These are phyloP conservation scores for Drechslerella dactyloides DNA, from an alignment of 2,329 filamentous ascomycete genomes.

Conservation along the genomic window DNA sequence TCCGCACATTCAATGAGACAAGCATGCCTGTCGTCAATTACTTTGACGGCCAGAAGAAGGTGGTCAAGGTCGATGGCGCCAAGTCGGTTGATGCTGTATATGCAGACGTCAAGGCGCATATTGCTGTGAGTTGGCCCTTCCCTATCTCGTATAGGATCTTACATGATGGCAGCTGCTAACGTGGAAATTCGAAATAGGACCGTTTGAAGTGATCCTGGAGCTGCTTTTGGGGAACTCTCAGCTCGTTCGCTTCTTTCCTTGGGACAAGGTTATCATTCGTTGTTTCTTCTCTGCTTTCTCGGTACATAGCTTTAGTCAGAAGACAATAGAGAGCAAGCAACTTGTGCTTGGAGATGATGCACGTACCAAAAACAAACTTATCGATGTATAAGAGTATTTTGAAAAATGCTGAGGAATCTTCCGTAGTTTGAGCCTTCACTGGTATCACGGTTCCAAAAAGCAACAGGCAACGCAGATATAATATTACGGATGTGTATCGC, in stretches of 20 bases:
- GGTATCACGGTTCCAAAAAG: too few relatives aligned
- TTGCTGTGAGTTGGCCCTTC: slow-evolving; percentile 27
- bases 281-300: too few relatives aligned
- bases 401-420: too few relatives aligned
- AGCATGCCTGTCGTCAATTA: slow-evolving; percentile 96
- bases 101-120: slow-evolving; percentile 33
- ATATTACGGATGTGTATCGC: too few relatives aligned
- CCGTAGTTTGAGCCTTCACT: too few relatives aligned
- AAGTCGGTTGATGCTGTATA: slow-evolving; percentile 42
- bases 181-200: slow-evolving; percentile 8
- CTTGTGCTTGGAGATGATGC: too few relatives aligned
- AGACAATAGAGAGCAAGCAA: too few relatives aligned
- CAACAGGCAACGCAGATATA: too few relatives aligned
- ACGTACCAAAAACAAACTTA: too few relatives aligned
- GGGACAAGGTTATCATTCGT: not conserved
- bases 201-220: slow-evolving; percentile 30
- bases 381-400: too few relatives aligned
- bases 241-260: too few relatives aligned
- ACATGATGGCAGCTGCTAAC: slow-evolving; percentile 16
- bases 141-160: not conserved
- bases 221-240: slow-evolving; percentile 2
- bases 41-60: slow-evolving; percentile 76
- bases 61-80: slow-evolving; percentile 74
- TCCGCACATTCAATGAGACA: slow-evolving; percentile 90
- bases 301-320: too few relatives aligned